A percentile compares a stretch with the other conserved stretches of the same genome.
Conservation (phyloP, 1,284 basidiomycete genomes). For the Ganoderma sinense region DNA sequence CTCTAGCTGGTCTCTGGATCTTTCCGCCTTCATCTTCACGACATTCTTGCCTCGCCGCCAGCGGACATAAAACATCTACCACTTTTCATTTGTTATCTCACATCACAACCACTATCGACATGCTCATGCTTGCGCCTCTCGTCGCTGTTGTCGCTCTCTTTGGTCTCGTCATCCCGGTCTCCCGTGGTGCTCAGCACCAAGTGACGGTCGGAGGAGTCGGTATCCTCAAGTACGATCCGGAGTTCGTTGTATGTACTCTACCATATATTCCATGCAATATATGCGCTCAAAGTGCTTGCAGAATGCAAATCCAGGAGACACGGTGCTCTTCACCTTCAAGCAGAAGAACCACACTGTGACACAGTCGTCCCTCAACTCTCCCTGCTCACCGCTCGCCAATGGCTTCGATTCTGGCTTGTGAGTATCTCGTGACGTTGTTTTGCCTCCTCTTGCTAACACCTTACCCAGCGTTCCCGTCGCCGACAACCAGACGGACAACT, state of each 20-base stretch:
- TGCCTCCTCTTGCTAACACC: neutral
- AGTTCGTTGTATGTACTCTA: slow-evolving; percentile 51
- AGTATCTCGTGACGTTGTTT: slow-evolving; percentile 30
- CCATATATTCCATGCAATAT: neutral
- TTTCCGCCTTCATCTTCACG: slow-evolving; percentile 9
- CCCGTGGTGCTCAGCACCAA: slow-evolving; percentile 47
- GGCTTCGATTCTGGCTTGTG: slow-evolving; percentile 71
- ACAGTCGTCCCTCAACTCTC: slow-evolving; percentile 60
- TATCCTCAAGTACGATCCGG: slow-evolving; percentile 51
- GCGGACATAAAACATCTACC: neutral
- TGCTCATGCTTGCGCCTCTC: slow-evolving; percentile 19
- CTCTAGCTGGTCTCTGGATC: slow-evolving; percentile 9
- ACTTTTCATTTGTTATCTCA: neutral
- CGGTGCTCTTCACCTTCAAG: slow-evolving; percentile 59
- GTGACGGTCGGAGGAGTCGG: slow-evolving; percentile 64
- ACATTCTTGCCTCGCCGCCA: slow-evolving; percentile 2
- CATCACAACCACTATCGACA: neutral
- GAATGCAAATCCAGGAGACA: slow-evolving; percentile 57
- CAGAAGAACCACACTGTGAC: slow-evolving; percentile 73
- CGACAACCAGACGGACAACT: slow-evolving; percentile 49
- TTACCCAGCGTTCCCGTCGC: slow-evolving; percentile 56
- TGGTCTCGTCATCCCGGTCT: slow-evolving; percentile 36
- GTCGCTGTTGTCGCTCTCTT: slow-evolving; percentile 32
- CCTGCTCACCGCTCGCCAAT: slow-evolving; percentile 50
- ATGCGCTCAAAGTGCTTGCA: slow-evolving; percentile 28